phyloP scores from a whole-genome alignment of 2,329 filamentous ascomycete genomes.

The Colletotrichum aenigma region DNA sequence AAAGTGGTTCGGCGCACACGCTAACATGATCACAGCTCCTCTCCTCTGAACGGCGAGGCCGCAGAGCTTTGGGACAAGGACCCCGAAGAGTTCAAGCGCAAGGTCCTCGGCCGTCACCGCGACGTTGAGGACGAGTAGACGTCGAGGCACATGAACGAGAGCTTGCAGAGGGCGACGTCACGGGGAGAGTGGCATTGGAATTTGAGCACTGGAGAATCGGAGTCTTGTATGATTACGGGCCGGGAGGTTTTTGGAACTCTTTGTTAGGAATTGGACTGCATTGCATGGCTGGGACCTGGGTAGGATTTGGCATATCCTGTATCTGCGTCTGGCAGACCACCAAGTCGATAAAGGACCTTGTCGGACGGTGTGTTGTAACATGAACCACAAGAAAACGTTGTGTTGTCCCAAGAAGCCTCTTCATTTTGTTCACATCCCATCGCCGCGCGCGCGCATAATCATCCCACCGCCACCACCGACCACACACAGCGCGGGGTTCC shows the following conservation, averaged over 20 bases:
- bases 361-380: neutral
- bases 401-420: slow-evolving; percentile 4
- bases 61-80: slow-evolving; percentile 96
- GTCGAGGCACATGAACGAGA: neutral
- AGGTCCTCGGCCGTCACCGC: slow-evolving; percentile 66
- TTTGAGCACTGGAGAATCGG: slow-evolving; percentile 42
- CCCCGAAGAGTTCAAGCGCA: slow-evolving; percentile 83
- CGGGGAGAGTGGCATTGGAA: neutral
- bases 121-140: slow-evolving; percentile 68
- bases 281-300: slow-evolving; percentile 22
- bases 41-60: slow-evolving; percentile 93
- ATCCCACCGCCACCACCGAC: neutral
- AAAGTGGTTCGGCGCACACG: neutral
- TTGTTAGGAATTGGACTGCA: slow-evolving; percentile 38
- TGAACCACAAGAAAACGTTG: neutral
- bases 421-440: neutral
- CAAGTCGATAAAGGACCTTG: slow-evolving; percentile 9
- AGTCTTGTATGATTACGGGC: slow-evolving; percentile 39
- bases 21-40: slow-evolving; percentile 65
- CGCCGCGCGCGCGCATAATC: neutral
- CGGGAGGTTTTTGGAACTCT: slow-evolving; percentile 25
- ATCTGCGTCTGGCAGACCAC: slow-evolving; percentile 10
- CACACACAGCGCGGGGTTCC: neutral
- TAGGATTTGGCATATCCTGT: slow-evolving; percentile 14
- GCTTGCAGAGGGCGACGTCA: neutral